Evolutionary conservation across 371 early-diverging fungal genomes (phyloP).

Genomic region (Actinomortierella ambigua): DNA sequence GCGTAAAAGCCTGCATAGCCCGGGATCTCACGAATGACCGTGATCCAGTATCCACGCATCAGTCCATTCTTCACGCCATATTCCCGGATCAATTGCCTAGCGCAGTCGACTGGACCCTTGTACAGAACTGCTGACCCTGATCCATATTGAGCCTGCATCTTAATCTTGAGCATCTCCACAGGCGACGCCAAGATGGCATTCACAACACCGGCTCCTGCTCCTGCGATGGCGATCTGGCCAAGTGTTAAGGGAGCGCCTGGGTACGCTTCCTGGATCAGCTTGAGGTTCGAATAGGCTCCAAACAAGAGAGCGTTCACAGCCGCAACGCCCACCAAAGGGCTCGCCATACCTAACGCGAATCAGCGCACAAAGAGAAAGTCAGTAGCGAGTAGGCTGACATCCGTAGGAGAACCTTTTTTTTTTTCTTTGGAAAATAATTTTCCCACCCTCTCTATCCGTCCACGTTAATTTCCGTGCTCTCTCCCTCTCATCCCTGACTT

Average conservation of each 20-base stretch:
- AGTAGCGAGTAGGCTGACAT: background rate
- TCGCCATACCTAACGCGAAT: constrained; percentile 68
- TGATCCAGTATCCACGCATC: constrained; percentile 82
- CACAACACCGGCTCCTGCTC: constrained; percentile 76
- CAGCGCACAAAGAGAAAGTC: background rate
- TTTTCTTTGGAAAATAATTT: no score
- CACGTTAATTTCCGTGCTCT: background rate
- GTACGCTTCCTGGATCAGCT: constrained; percentile 53
- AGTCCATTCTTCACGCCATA: constrained; percentile 74
- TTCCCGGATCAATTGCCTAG: constrained; percentile 59
- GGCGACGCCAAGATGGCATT: constrained; percentile 80
- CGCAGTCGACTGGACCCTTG: constrained; percentile 72
- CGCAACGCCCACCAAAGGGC: constrained; percentile 81
- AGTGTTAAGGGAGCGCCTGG: constrained; percentile 45
- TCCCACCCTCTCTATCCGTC: no score
- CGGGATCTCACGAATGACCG: constrained; percentile 79
- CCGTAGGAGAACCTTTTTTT: background rate
- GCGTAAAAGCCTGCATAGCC: constrained; percentile 86
- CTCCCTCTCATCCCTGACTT: no score
- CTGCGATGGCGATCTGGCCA: constrained; percentile 75
- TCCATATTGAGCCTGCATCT: constrained; percentile 78
- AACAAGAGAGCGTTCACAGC: constrained; percentile 86
- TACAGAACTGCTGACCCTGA: constrained; percentile 39
- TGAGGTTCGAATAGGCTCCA: constrained; percentile 73
- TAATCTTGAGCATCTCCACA: constrained; percentile 83